Evolutionary conservation across 2,329 filamentous ascomycete genomes (phyloP).

Genomic region (Alternaria angustiovoidea): DNA sequence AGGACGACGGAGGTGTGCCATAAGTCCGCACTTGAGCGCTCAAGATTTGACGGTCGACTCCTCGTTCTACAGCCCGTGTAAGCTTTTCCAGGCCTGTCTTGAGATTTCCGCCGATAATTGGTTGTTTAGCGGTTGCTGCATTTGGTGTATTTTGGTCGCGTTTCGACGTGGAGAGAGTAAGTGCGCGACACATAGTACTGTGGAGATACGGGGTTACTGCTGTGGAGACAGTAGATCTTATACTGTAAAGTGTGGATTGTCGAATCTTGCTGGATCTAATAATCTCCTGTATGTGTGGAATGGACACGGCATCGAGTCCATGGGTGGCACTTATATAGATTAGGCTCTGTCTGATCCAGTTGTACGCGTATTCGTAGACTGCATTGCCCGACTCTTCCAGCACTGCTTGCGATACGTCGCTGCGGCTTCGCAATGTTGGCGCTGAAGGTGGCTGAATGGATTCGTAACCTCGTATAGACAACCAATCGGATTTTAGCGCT

Average conservation of each 20-base stretch:
- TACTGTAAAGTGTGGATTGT: neutral
- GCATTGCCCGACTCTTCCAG: neutral
- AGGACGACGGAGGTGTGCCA: neutral
- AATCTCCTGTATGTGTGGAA: neutral
- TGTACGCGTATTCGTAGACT: constrained; percentile 1
- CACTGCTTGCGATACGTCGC: neutral
- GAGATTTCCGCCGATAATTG: constrained; percentile 5
- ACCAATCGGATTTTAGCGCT: constrained; percentile 8
- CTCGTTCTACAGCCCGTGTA: constrained; percentile 15
- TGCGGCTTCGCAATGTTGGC: constrained; percentile 2
- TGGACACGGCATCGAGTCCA: neutral
- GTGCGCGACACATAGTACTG: neutral
- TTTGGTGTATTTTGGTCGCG: neutral
- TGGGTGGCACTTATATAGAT: neutral
- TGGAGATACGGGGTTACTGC: neutral
- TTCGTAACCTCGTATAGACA: constrained; percentile 5
- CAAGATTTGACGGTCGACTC: constrained; percentile 23
- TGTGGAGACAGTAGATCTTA: neutral
- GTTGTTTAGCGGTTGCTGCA: neutral
- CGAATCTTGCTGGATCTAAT: neutral
- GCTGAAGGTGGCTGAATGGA: constrained; percentile 11
- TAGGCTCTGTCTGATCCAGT: neutral
- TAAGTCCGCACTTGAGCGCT: constrained; percentile 21
- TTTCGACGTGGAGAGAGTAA: neutral
- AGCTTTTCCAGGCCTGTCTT: constrained; percentile 19